These are phyloP conservation scores for Collybia nuda DNA, from an alignment of 768 basidiomycete species.

Conservation along the genomic window DNA sequence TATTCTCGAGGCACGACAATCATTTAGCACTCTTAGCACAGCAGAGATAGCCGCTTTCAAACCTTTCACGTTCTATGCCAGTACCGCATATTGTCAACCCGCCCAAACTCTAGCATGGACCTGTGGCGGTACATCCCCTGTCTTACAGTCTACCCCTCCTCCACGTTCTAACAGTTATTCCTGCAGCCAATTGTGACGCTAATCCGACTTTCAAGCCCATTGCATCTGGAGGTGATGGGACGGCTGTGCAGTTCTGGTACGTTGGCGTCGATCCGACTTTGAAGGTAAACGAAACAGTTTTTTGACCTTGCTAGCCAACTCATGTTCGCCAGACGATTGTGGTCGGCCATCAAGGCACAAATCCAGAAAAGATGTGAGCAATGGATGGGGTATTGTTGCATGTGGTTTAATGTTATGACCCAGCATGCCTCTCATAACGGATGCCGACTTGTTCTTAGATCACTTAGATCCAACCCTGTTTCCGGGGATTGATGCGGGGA, in stretches of 20 bases:
- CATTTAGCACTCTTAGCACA: slow-evolving; percentile 36
- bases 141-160: neutral
- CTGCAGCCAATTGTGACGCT: slow-evolving; percentile 42
- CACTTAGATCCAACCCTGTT: slow-evolving; percentile 41
- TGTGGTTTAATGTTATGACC: neutral
- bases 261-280: slow-evolving; percentile 21
- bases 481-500: slow-evolving; percentile 40
- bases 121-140: slow-evolving; percentile 40
- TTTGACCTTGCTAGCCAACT: neutral
- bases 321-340: slow-evolving; percentile 12
- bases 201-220: slow-evolving; percentile 47
- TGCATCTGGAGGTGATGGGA: slow-evolving; percentile 46
- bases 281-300: slow-evolving; percentile 9
- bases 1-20: slow-evolving; percentile 28
- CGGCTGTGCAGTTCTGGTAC: slow-evolving; percentile 40
- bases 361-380: slow-evolving; percentile 25
- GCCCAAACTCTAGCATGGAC: slow-evolving; percentile 44
- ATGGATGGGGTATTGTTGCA: neutral
- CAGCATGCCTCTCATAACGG: slow-evolving; percentile 35
- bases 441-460: slow-evolving; percentile 35
- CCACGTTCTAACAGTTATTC: neutral
- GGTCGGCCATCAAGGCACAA: slow-evolving; percentile 18
- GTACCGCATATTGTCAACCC: slow-evolving; percentile 48
- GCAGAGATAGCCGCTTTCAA: slow-evolving; percentile 41
- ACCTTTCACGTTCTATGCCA: slow-evolving; percentile 52